Conservation (phyloP, 2,329 filamentous ascomycete species). For the Stachybotrys elegans region DNA sequence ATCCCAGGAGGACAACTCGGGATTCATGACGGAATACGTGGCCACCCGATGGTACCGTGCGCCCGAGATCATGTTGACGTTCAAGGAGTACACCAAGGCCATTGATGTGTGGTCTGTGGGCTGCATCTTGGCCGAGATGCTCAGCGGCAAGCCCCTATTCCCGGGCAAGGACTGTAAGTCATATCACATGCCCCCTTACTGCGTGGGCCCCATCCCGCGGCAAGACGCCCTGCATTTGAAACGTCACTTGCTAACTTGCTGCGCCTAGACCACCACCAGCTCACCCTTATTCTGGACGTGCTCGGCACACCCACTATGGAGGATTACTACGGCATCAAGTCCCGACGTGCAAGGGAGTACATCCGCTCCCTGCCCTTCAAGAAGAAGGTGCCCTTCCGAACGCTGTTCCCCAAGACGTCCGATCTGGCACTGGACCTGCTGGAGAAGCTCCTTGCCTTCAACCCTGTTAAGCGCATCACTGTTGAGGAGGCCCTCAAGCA, state of each 20-base stretch:
- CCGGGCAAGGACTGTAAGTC: conserved; percentile 94
- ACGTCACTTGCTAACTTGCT: not conserved
- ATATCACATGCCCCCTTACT: not conserved
- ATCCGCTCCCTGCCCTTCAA: conserved; percentile 98
- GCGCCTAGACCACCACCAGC: conserved; percentile 81
- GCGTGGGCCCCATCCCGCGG: not conserved
- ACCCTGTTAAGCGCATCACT: conserved; percentile 96
- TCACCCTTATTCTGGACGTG: conserved; percentile 94
- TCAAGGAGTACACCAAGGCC: conserved; percentile 99
- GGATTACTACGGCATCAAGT: conserved; percentile 99
- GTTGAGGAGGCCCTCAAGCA: conserved; percentile 97
- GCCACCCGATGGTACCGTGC: conserved; percentile 98
- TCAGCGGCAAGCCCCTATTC: conserved; percentile 96
- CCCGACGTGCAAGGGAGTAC: conserved; percentile 92
- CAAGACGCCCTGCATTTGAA: no score
- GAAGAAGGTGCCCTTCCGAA: conserved; percentile 98
- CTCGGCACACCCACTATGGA: conserved; percentile 99
- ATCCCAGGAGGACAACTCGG: conserved; percentile 98
- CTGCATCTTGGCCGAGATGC: conserved; percentile 97
- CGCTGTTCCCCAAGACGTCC: conserved; percentile 98
- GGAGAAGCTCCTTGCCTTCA: conserved; percentile 95
- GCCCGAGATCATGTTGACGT: conserved; percentile 99
- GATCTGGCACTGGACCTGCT: conserved; percentile 89
- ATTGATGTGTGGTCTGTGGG: conserved; percentile 99
- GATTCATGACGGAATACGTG: conserved; percentile 99